Percentiles rank a stretch among this genome's conserved stretches.
phyloP scores from a whole-genome alignment of 2,329 filamentous ascomycete genomes.

The Colletotrichum phormii region DNA sequence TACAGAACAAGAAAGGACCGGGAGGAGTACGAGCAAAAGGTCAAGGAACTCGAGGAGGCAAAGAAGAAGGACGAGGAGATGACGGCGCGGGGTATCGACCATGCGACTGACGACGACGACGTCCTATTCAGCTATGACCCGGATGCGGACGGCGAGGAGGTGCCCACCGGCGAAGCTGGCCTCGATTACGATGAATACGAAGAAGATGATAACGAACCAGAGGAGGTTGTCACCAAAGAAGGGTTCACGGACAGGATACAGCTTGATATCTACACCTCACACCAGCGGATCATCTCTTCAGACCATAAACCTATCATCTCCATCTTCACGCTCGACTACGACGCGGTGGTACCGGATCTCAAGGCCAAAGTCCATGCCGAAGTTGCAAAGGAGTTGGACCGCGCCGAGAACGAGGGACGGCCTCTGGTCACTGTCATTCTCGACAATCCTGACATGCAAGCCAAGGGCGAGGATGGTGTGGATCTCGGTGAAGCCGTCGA shows the following conservation, averaged over 20 bases:
- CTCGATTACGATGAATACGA: slow-evolving; percentile 73
- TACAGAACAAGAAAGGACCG: slow-evolving; percentile 82
- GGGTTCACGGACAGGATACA: slow-evolving; percentile 66
- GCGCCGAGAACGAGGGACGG: slow-evolving; percentile 89
- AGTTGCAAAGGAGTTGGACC: slow-evolving; percentile 87
- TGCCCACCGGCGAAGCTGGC: slow-evolving; percentile 48
- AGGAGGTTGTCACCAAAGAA: slow-evolving; percentile 67
- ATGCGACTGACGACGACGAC: slow-evolving; percentile 80
- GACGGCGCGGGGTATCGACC: slow-evolving; percentile 80
- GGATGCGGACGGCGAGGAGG: slow-evolving; percentile 73
- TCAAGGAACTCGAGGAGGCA: slow-evolving; percentile 73
- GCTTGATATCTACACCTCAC: slow-evolving; percentile 80
- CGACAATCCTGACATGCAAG: slow-evolving; percentile 64
- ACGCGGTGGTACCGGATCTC: slow-evolving; percentile 85
- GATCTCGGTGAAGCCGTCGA: slow-evolving; percentile 72
- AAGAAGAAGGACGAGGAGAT: slow-evolving; percentile 85
- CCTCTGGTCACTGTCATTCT: slow-evolving; percentile 86
- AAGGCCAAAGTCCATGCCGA: slow-evolving; percentile 88
- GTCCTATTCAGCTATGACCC: slow-evolving; percentile 93
- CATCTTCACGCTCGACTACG: slow-evolving; percentile 85
- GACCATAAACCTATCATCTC: slow-evolving; percentile 95
- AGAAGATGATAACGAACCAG: slow-evolving; percentile 57
- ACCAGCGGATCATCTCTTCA: slow-evolving; percentile 90
- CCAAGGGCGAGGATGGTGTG: slow-evolving; percentile 37
- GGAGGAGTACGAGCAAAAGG: slow-evolving; percentile 71